These are phyloP conservation scores for Apiospora hydei DNA, from an alignment of 2,329 filamentous ascomycete genomes.

Conservation along the genomic window DNA sequence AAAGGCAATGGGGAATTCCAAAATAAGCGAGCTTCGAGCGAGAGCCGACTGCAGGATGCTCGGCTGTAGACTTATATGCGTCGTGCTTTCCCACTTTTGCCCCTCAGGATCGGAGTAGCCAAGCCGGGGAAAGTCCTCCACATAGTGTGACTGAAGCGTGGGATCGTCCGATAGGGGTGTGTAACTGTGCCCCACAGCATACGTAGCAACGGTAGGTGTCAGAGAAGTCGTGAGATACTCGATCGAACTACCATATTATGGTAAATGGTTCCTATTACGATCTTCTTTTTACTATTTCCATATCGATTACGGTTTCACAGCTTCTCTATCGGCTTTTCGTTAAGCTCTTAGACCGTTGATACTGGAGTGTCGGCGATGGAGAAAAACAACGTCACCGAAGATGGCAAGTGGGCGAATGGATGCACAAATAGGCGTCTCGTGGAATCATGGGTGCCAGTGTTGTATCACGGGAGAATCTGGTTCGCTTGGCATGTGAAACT, in stretches of 20 bases:
- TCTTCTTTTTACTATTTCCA: background rate
- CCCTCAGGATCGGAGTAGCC: background rate
- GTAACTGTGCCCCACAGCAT: background rate
- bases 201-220: background rate
- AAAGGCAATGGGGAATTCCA: background rate
- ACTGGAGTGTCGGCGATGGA: background rate
- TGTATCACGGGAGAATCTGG: background rate
- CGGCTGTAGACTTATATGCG: background rate
- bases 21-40: background rate
- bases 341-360: background rate
- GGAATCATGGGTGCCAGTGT: background rate
- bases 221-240: background rate
- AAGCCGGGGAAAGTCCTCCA: background rate
- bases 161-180: background rate
- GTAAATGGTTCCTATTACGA: no score
- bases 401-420: background rate
- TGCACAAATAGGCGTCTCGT: background rate
- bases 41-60: background rate
- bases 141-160: background rate
- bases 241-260: no score
- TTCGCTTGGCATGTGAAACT: background rate
- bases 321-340: background rate
- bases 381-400: background rate
- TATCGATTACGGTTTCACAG: background rate
- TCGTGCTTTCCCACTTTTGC: background rate